Base-by-base conservation (phyloP, 257 asterid species). In the Salvia miltiorrhiza region DNA sequence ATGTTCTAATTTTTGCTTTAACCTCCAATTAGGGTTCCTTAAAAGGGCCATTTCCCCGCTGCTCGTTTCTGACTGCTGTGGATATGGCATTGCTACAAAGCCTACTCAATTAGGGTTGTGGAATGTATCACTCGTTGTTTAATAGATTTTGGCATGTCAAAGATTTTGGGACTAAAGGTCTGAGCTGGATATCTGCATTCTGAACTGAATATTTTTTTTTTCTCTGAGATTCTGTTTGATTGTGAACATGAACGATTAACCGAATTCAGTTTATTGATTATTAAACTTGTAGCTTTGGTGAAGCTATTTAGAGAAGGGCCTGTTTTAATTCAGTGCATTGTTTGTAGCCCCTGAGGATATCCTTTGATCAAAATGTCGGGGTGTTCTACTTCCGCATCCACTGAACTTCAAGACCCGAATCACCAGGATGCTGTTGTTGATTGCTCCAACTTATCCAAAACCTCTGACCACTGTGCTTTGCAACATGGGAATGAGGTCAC, bases 361-460 rank as follows among this genome's bases (percentile, higher is more conserved):
- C 59, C 12, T 43, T 77, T 33, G 48, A 55, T 64, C 52, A 48
- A 77, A 67, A 84, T 82, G 87, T 55, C 76, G 63, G 80, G 70
- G 47, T 49, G 63, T 78, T 70, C 80, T 48, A 67, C 79, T 61
- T 67, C 81, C 33, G 80, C 20, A 24, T 60, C 80, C 21, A 40
- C 72, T 40, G 85, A 73, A 77, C 77, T 62, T 59, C 75, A 69
- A 72, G 88, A 75, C 49, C 48, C 33, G 28, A 73, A 70, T 55
- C 74, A 33, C 44, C 75, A 50, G 26, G 76, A 49, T 62, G 74
- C 69, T 50, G 52, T 60, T 62, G 69, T 81, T 67, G 54, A 69
- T 49, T 16, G 48, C 73, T 74, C 75, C 24, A 32, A 77, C 67
- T 28, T 77, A 17, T 54, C 81, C 19, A 50, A 66, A 70, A 54